These are phyloP conservation scores for Luvunga scandens DNA, from an alignment of 345 rosid species.

Conservation along the genomic window DNA sequence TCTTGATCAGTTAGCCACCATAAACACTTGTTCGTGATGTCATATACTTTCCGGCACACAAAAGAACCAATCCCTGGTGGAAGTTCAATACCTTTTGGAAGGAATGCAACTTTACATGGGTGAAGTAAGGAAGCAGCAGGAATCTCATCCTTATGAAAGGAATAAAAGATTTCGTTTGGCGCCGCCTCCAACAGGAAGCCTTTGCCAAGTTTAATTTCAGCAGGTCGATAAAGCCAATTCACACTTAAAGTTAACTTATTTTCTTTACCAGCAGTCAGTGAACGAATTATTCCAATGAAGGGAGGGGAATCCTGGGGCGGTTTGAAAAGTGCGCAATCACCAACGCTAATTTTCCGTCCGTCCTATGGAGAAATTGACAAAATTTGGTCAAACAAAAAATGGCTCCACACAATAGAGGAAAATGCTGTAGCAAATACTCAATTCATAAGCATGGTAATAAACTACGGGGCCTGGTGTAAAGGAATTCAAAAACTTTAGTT, in stretches of 20 bases:
- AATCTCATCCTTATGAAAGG: conserved; percentile 93
- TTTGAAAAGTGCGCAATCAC: conserved; percentile 92
- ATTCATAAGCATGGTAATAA: background rate
- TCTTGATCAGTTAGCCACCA: conserved; percentile 98
- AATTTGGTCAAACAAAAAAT: background rate
- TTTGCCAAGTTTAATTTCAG: conserved; percentile 87
- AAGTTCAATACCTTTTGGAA: conserved; percentile 74
- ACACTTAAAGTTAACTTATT: conserved; percentile 54
- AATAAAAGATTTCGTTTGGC: conserved; percentile 93
- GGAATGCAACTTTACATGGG: conserved; percentile 95
- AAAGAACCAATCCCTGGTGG: conserved; percentile 74
- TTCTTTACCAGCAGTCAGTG: conserved; percentile 46
- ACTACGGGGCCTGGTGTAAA: background rate
- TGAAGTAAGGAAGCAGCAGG: conserved; percentile 85
- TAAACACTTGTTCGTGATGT: conserved; percentile 59
- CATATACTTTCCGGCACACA: conserved; percentile 87
- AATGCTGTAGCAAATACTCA: no score
- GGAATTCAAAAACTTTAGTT: background rate
- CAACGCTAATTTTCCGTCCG: conserved; percentile 78
- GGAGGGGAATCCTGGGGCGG: conserved; percentile 85
- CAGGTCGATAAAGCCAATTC: conserved; percentile 86
- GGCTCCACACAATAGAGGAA: background rate
- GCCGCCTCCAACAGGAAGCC: conserved; percentile 72
- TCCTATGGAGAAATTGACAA: conserved; percentile 38
- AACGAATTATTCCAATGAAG: conserved; percentile 80